Base-by-base conservation (phyloP, 768 basidiomycete genomes). In the Xerocomus brunneocitrinus region DNA sequence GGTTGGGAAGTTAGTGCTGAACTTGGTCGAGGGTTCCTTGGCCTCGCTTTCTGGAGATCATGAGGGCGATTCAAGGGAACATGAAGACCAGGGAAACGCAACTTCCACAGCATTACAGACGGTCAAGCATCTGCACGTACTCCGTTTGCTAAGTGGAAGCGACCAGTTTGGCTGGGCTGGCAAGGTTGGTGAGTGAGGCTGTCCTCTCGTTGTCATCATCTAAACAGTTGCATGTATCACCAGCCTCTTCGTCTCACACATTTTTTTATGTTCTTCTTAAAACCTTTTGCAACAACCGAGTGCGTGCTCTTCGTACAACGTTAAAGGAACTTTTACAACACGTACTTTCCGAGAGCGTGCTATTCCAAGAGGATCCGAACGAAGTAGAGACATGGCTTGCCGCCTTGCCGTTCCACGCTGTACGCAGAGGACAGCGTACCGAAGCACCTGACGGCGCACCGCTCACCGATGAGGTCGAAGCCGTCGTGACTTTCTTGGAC, bases 151-250 rank as follows among this genome's bases (percentile, higher is more conserved):
- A n/a, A 79, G 75, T 48, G 82, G 86, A 52, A 90, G 83, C 45
- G 87, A 88, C 36, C 84, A 91, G 50, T 95, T 95, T 61, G 71
- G 76, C 1, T 92, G 91, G 89, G 77, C 80, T 43, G 80, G 78
- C 30, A 92, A 89, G 71, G 76, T 81, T 47, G 82, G 89, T 89
- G 60, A 58, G 79, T 66, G 38, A 42, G 44, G 16, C 47, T 28
- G n/a, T 31, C n/a, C 1, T 36, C n/a, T 39, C 3, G 19, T 36
- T 32, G 9, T 46, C 14, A 45, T 50, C 40, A 8, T 54, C 31
- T 52, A 28, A 56, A 34, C 47, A 43, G 27, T 22, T 27, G 19
- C 34, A 41, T 54, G 24, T 8, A 3, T 35, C 28, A 8, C 30
- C 30, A 79, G 77, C 72, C 13, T 73, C 75, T 4, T 72, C 78